A percentile compares a stretch with the other conserved stretches of the same genome.
Conservation (phyloP, 2,329 filamentous ascomycete species). For the Beauveria caledonica region DNA sequence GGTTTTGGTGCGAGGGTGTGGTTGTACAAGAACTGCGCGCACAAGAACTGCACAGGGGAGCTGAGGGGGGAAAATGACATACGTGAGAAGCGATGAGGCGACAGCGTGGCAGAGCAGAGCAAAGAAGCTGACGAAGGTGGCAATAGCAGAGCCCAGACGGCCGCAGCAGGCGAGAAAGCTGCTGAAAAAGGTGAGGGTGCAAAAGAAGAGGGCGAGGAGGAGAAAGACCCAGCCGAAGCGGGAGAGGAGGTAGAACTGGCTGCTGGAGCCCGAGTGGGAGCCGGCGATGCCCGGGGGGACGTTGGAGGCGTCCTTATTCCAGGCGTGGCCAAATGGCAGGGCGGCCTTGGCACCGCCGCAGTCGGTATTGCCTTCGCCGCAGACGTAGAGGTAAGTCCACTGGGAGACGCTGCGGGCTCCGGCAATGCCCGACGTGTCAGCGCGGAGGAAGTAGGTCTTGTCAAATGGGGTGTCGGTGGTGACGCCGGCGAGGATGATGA, state of each 20-base stretch:
- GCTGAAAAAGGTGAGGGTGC: constrained; percentile 56
- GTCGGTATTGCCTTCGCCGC: constrained; percentile 53
- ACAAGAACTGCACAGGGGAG: not conserved
- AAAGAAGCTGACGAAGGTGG: constrained; percentile 46
- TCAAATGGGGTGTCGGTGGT: constrained; percentile 49
- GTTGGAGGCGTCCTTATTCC: constrained; percentile 37
- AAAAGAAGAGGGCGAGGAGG: constrained; percentile 76
- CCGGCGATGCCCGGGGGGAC: constrained; percentile 42
- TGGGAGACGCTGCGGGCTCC: constrained; percentile 60
- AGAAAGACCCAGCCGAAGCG: constrained; percentile 91
- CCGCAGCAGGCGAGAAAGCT: constrained; percentile 63
- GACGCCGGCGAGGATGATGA: constrained; percentile 50
- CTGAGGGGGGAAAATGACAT: constrained; percentile 24
- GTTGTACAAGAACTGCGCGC: constrained; percentile 16
- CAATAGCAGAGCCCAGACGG: constrained; percentile 60
- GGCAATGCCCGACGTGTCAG: constrained; percentile 64
- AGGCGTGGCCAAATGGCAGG: constrained; percentile 64
- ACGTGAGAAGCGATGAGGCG: constrained; percentile 69
- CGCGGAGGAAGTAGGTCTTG: constrained; percentile 78
- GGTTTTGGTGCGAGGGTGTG: not conserved
- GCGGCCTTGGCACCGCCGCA: constrained; percentile 58
- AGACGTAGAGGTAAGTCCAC: constrained; percentile 90
- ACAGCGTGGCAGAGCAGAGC: constrained; percentile 64
- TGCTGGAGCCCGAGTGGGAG: constrained; percentile 44
- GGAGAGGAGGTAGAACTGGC: constrained; percentile 71